Percentiles rank a stretch among this genome's conserved stretches.
These are phyloP conservation scores for Pythium coloratum DNA, from an alignment of 352 stramenopile species.

Conservation along the genomic window DNA sequence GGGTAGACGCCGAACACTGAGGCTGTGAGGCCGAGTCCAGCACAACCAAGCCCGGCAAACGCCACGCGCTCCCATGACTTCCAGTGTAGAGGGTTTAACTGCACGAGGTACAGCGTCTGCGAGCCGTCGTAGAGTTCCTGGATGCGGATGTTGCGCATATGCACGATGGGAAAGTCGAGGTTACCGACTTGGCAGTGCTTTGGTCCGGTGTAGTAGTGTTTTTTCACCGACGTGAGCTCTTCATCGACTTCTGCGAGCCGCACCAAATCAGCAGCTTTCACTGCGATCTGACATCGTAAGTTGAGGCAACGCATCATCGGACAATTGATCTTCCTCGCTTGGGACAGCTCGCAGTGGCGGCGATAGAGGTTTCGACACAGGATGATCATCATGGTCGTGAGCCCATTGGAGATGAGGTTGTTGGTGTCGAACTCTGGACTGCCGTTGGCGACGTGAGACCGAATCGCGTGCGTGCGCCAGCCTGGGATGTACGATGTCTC, in stretches of 20 bases:
- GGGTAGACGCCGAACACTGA: slow-evolving; percentile 9
- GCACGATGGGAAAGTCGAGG: neutral
- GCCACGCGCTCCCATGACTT: neutral
- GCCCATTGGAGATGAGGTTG: slow-evolving; percentile 25
- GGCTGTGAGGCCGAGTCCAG: neutral
- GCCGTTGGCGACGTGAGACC: neutral
- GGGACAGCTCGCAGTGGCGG: slow-evolving; percentile 6
- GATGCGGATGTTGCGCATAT: slow-evolving; percentile 12
- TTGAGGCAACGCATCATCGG: slow-evolving; percentile 30
- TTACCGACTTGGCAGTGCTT: neutral
- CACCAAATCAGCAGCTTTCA: neutral
- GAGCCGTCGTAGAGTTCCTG: neutral
- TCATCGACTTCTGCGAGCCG: neutral
- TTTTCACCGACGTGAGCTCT: neutral
- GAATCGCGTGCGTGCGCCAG: neutral
- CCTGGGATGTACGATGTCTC: slow-evolving; percentile 16
- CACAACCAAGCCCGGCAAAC: neutral
- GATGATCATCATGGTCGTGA: slow-evolving; percentile 20
- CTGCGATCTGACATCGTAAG: slow-evolving; percentile 23
- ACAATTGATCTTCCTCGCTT: slow-evolving; percentile 18
- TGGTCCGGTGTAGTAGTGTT: slow-evolving; percentile 3
- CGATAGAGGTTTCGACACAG: slow-evolving; percentile 18
- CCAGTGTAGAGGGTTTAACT: slow-evolving; percentile 5
- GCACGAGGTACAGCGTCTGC: slow-evolving; percentile 13
- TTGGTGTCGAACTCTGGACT: neutral